Percentiles rank a stretch among this genome's conserved stretches.
phyloP scores from a whole-genome alignment of 345 rosid genomes.

The Linum tenue region DNA sequence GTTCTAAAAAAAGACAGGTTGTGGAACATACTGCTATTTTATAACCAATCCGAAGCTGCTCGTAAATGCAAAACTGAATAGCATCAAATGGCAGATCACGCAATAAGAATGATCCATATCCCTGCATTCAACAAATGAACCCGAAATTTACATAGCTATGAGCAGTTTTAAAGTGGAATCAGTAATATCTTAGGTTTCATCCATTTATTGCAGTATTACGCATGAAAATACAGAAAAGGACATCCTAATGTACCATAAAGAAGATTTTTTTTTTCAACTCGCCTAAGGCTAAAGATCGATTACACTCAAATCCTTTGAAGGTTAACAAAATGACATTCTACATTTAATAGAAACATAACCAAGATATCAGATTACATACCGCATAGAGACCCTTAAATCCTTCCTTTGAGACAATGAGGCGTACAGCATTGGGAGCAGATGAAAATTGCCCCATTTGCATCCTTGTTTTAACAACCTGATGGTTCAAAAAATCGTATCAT shows the following conservation, averaged over 20 bases:
- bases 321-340: too few species aligned
- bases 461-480: constrained; percentile 89
- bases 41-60: constrained; percentile 86
- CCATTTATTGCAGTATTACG: too few species aligned
- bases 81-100: constrained; percentile 98
- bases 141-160: too few species aligned
- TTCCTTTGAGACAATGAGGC: constrained; percentile 60
- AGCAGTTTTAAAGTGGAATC: too few species aligned
- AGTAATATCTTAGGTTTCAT: too few species aligned
- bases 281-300: too few species aligned
- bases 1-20: background rate
- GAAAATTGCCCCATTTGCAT: constrained; percentile 90
- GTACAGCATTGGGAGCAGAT: constrained; percentile 79
- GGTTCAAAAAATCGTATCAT: background rate
- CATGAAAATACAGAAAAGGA: too few species aligned
- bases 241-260: too few species aligned
- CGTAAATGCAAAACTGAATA: constrained; percentile 88
- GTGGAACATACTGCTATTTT: constrained; percentile 58
- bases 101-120: constrained; percentile 76
- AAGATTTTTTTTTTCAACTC: too few species aligned
- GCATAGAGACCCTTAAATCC: constrained; percentile 89
- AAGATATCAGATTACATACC: constrained; percentile 28
- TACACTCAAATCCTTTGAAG: too few species aligned
- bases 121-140: constrained; percentile 31
- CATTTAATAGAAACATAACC: too few species aligned